Conservation (phyloP, 106 monocot species). For the Platanthera guangdongensis region DNA sequence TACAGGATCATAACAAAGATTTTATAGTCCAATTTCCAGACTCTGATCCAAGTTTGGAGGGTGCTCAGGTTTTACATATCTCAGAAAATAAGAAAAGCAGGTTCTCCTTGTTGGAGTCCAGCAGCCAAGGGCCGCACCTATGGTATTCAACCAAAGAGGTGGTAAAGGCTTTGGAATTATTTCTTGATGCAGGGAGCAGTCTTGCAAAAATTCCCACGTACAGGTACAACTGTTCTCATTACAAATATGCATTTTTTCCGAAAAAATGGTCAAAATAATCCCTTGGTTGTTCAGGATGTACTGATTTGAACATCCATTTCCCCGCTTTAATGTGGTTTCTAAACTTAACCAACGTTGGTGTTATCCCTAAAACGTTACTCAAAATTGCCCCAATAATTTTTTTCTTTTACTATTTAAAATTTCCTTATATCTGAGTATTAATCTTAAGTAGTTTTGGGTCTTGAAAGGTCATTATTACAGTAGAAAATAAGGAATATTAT, state of each 20-base stretch:
- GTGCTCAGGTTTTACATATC: slow-evolving; percentile 5
- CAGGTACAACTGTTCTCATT: slow-evolving; percentile 34
- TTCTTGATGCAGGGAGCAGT: slow-evolving; percentile 56
- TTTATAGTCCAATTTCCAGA: slow-evolving; percentile 88
- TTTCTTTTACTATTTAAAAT: too few relatives aligned
- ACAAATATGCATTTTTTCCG: not conserved
- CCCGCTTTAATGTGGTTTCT: too few relatives aligned
- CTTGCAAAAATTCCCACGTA: slow-evolving; percentile 59
- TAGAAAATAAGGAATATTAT: too few relatives aligned
- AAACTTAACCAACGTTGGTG: too few relatives aligned
- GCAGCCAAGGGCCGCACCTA: slow-evolving; percentile 59
- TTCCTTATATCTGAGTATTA: too few relatives aligned
- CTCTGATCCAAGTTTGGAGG: slow-evolving; percentile 24
- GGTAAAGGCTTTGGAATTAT: slow-evolving; percentile 62
- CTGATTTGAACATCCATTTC: too few relatives aligned
- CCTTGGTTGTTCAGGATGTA: too few relatives aligned
- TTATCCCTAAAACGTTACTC: too few relatives aligned
- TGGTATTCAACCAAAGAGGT: slow-evolving; percentile 90
- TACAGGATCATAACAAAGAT: slow-evolving; percentile 88
- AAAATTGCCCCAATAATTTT: too few relatives aligned
- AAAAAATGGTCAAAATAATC: too few relatives aligned
- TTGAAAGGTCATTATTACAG: too few relatives aligned
- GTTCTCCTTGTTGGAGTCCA: slow-evolving; percentile 54
- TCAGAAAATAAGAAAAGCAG: slow-evolving; percentile 27
- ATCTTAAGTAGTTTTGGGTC: too few relatives aligned